phyloP scores from a whole-genome alignment of 2,329 filamentous ascomycete genomes.

The Colletotrichum caudatum region DNA sequence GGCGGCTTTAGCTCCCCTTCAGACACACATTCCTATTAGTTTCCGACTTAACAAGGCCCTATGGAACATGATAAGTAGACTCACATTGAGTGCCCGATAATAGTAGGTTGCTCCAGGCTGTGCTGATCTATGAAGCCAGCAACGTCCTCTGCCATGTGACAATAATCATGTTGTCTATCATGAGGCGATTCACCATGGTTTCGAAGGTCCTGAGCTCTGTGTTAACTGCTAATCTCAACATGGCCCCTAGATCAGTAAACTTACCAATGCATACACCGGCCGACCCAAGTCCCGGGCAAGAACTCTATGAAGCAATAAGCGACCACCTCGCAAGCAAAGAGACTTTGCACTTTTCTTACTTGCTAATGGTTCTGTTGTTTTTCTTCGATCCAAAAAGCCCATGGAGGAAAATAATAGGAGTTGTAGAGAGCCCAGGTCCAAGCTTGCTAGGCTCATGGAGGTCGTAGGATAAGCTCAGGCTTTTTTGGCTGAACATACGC shows the following conservation, averaged over 20 bases:
- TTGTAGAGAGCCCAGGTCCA: slow-evolving; percentile 53
- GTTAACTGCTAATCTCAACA: slow-evolving; percentile 37
- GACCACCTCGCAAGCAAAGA: not conserved
- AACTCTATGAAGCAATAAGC: slow-evolving; percentile 64
- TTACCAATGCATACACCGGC: slow-evolving; percentile 83
- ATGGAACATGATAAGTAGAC: slow-evolving; percentile 42
- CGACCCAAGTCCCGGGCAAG: slow-evolving; percentile 84
- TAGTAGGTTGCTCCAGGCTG: slow-evolving; percentile 74
- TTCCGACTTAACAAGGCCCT: not conserved
- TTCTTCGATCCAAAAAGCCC: slow-evolving; percentile 95
- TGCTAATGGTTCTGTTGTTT: slow-evolving; percentile 95
- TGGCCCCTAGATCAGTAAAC: slow-evolving; percentile 46
- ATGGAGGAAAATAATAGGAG: slow-evolving; percentile 88
- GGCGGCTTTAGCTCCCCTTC: slow-evolving; percentile 88
- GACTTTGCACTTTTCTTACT: slow-evolving; percentile 68
- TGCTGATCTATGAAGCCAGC: slow-evolving; percentile 81
- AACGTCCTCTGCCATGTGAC: slow-evolving; percentile 84
- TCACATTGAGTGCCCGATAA: slow-evolving; percentile 96
- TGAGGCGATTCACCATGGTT: slow-evolving; percentile 96
- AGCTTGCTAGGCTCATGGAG: slow-evolving; percentile 69
- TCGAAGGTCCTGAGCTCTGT: slow-evolving; percentile 76
- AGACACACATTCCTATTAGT: not conserved
- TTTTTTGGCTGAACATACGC: not conserved
- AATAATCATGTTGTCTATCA: slow-evolving; percentile 80
- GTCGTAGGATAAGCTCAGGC: slow-evolving; percentile 65